Conservation (phyloP, 2,329 filamentous ascomycete genomes). For the Fusarium siculi region DNA sequence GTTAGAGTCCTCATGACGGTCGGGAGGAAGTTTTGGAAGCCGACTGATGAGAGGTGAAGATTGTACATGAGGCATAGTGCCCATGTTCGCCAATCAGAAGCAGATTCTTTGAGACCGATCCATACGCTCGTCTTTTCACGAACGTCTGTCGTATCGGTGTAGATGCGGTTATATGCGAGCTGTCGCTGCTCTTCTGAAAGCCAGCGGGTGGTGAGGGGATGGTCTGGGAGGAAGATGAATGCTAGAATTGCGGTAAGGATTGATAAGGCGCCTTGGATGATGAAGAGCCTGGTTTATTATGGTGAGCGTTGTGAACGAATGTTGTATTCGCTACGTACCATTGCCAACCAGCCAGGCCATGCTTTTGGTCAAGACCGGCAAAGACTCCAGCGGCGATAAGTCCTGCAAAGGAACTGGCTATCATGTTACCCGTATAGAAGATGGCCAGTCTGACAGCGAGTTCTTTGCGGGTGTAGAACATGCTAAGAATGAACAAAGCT, state of each 20-base stretch:
- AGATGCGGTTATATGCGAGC: slow-evolving; percentile 55
- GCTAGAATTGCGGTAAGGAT: slow-evolving; percentile 44
- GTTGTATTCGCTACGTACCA: slow-evolving; percentile 18
- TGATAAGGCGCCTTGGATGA: slow-evolving; percentile 46
- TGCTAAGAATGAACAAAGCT: slow-evolving; percentile 55
- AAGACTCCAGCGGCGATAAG: slow-evolving; percentile 58
- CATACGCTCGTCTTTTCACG: slow-evolving; percentile 53
- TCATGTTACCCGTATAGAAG: slow-evolving; percentile 54
- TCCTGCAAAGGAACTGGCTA: slow-evolving; percentile 53
- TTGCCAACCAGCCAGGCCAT: slow-evolving; percentile 44
- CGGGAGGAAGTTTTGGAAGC: slow-evolving; percentile 46
- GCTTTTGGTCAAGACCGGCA: slow-evolving; percentile 41
- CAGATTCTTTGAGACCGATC: slow-evolving; percentile 38
- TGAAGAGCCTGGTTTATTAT: slow-evolving; percentile 33
- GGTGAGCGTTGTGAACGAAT: rapidly evolving
- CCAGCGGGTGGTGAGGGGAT: slow-evolving; percentile 52
- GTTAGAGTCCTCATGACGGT: slow-evolving; percentile 58
- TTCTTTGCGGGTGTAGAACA: slow-evolving; percentile 65
- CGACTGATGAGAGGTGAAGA: slow-evolving; percentile 38
- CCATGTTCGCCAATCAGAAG: slow-evolving; percentile 44
- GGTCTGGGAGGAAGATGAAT: slow-evolving; percentile 50
- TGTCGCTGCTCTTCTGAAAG: slow-evolving; percentile 51
- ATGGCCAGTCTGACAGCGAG: slow-evolving; percentile 54
- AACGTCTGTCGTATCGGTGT: slow-evolving; percentile 40
- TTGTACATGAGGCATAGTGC: slow-evolving; percentile 45